Conservation (phyloP, 768 basidiomycete genomes). For the Boletus eberwhitei region DNA sequence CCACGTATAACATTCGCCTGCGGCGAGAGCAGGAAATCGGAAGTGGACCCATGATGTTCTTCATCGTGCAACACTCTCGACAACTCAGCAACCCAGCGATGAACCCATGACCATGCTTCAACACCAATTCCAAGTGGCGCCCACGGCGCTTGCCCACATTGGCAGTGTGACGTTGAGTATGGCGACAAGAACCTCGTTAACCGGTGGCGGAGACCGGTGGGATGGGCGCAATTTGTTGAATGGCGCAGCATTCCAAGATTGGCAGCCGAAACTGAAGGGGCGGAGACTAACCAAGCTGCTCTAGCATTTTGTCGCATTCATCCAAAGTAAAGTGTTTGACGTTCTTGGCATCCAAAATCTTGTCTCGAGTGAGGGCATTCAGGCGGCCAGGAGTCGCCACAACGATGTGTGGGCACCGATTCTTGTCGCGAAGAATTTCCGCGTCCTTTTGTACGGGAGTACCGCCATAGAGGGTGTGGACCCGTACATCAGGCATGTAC, state of each 20-base stretch:
- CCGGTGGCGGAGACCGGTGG: slow-evolving; percentile 32
- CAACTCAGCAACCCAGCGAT: slow-evolving; percentile 36
- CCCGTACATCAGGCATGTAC: slow-evolving; percentile 99
- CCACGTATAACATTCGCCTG: slow-evolving; percentile 18
- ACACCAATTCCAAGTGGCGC: slow-evolving; percentile 38
- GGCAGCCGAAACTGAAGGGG: slow-evolving; percentile 66
- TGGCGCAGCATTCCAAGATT: slow-evolving; percentile 37
- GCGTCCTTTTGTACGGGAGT: slow-evolving; percentile 92
- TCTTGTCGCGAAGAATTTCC: slow-evolving; percentile 92
- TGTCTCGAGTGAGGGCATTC: slow-evolving; percentile 94
- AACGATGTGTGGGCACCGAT: slow-evolving; percentile 96
- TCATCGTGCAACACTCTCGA: slow-evolving; percentile 34
- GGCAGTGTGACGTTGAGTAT: slow-evolving; percentile 37
- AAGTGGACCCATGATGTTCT: slow-evolving; percentile 33
- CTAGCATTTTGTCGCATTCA: slow-evolving; percentile 99
- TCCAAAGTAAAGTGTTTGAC: slow-evolving; percentile 99
- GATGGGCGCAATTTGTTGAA: slow-evolving; percentile 47
- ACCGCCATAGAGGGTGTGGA: slow-evolving; percentile 97
- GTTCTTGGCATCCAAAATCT: slow-evolving; percentile 89
- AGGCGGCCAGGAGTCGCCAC: slow-evolving; percentile 97
- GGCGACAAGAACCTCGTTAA: slow-evolving; percentile 37
- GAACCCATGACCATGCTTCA: slow-evolving; percentile 38
- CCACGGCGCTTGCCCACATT: slow-evolving; percentile 38
- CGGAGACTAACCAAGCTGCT: slow-evolving; percentile 98
- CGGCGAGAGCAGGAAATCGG: slow-evolving; percentile 36